Conservation (phyloP, 805 yeast species). For the Spathaspora hagerdaliae region DNA sequence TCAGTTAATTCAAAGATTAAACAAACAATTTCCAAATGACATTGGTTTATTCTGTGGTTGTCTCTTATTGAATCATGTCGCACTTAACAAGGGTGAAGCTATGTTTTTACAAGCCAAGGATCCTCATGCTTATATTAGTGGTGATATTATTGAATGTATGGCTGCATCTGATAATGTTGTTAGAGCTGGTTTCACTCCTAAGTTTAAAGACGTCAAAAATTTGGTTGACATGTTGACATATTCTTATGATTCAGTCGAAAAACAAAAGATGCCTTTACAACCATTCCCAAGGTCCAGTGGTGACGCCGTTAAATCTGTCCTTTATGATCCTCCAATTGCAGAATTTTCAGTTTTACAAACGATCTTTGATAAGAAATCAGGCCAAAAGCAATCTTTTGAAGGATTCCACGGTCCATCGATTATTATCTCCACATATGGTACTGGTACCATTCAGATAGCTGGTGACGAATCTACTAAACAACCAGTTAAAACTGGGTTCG, state of each 20-base stretch:
- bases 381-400: slow-evolving; percentile 51
- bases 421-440: slow-evolving; percentile 77
- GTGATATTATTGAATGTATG: slow-evolving; percentile 99
- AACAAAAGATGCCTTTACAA: slow-evolving; percentile 81
- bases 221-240: slow-evolving; percentile 90
- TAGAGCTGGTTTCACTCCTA: slow-evolving; percentile 99
- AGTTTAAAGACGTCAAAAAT: slow-evolving; percentile 90
- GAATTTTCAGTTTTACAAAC: slow-evolving; percentile 94
- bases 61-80: slow-evolving; percentile 83
- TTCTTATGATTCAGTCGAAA: slow-evolving; percentile 81
- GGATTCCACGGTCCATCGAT: slow-evolving; percentile 84
- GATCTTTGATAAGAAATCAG: slow-evolving; percentile 45
- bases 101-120: slow-evolving; percentile 95
- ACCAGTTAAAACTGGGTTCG: slow-evolving; percentile 63
- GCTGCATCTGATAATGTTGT: slow-evolving; percentile 98
- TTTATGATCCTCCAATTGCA: slow-evolving; percentile 94
- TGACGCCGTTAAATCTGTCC: slow-evolving; percentile 52
- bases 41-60: slow-evolving; percentile 96
- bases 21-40: slow-evolving; percentile 89
- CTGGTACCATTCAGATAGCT: slow-evolving; percentile 52
- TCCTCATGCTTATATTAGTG: slow-evolving; percentile 96
- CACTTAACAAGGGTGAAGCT: slow-evolving; percentile 84
- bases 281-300: slow-evolving; percentile 59
- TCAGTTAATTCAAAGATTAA: slow-evolving; percentile 67
- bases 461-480: slow-evolving; percentile 20